These are phyloP conservation scores for Clavulina sp. DNA, from an alignment of 768 basidiomycete species.

Conservation along the genomic window DNA sequence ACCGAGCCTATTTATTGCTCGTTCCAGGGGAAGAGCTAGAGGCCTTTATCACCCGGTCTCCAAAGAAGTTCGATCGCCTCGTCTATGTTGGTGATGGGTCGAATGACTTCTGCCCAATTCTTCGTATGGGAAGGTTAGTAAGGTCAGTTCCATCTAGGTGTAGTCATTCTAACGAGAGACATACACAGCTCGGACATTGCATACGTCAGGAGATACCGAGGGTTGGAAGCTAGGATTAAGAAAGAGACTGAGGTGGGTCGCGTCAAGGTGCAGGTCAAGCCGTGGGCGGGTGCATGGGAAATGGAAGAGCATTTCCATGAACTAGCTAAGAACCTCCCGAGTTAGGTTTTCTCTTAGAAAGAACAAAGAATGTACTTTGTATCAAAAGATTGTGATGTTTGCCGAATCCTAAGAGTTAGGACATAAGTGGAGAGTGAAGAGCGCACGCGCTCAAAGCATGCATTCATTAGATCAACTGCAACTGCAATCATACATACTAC, in stretches of 20 bases:
- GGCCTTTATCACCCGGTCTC: conserved; percentile 49
- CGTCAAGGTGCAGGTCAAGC: conserved; percentile 52
- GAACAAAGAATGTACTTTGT: no score
- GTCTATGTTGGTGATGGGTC: conserved; percentile 87
- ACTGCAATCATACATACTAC: no score
- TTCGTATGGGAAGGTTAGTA: conserved; percentile 57
- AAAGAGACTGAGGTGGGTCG: conserved; percentile 47
- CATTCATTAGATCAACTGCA: no score
- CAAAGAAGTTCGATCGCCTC: conserved; percentile 51
- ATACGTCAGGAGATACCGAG: conserved; percentile 61
- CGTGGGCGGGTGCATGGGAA: conserved; percentile 95
- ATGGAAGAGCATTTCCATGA: conserved; percentile 62
- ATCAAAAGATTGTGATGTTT: no score
- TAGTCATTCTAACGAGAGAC: background rate
- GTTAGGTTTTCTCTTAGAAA: no score
- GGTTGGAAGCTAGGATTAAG: conserved; percentile 60
- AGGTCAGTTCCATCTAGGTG: background rate
- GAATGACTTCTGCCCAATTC: conserved; percentile 89
- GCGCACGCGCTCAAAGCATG: no score
- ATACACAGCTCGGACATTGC: conserved; percentile 56
- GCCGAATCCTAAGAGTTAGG: no score
- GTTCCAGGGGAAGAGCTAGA: conserved; percentile 75
- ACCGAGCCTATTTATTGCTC: background rate
- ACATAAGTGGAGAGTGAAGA: no score
- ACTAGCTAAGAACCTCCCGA: background rate